Evolutionary conservation across 305 asterid genomes (phyloP).

Genomic region (Fraxinus baroniana): DNA sequence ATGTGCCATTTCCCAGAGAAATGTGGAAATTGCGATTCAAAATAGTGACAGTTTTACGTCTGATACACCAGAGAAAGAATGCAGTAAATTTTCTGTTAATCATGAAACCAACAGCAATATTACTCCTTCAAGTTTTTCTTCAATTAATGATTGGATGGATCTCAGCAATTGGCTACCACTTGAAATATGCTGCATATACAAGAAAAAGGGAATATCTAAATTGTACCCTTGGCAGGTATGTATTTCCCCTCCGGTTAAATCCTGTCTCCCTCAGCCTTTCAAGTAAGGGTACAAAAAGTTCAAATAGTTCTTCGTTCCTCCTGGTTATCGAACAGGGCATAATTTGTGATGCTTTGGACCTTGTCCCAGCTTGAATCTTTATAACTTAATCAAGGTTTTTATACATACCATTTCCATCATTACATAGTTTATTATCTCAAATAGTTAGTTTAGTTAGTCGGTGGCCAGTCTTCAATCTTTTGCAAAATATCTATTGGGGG

Average conservation of each 20-base stretch:
- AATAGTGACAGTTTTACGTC: constrained; percentile 32
- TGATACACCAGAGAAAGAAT: constrained; percentile 40
- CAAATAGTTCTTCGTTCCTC: background rate
- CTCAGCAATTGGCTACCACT: constrained; percentile 86
- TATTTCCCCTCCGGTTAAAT: constrained; percentile 22
- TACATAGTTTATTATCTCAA: constrained; percentile 4
- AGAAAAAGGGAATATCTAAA: constrained; percentile 78
- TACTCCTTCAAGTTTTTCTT: constrained; percentile 69
- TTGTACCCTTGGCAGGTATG: constrained; percentile 94
- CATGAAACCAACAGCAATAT: constrained; percentile 38
- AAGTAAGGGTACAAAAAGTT: background rate
- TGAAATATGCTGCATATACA: constrained; percentile 79
- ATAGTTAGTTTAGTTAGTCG: background rate
- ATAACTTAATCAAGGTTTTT: constrained; percentile 8
- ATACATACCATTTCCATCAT: background rate
- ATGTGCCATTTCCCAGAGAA: constrained; percentile 33
- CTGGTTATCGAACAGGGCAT: constrained; percentile 9
- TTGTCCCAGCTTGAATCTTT: constrained; percentile 8
- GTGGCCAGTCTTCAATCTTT: background rate
- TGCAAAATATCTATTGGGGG: background rate
- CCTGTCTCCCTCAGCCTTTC: constrained; percentile 15
- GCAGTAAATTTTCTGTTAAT: constrained; percentile 26
- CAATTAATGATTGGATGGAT: constrained; percentile 55
- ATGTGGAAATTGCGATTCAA: constrained; percentile 29
- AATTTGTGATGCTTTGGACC: constrained; percentile 16